Evolutionary conservation across 176 grass and related monocot species (phyloP), one percentile per base, ranked within the genome.

Genomic region (Rhynchospora tenuis): DNA sequence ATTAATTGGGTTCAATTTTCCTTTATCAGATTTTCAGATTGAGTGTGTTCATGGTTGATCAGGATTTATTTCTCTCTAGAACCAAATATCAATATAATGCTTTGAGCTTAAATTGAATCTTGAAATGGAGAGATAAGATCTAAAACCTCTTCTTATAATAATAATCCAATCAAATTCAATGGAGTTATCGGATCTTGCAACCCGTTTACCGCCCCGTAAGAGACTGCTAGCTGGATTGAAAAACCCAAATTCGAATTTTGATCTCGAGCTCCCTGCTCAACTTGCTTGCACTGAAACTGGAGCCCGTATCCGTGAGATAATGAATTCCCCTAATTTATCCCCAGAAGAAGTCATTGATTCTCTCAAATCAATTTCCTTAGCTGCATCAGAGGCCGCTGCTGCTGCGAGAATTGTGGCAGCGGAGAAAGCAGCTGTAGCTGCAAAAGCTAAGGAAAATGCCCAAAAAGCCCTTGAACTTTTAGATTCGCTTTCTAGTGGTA

Each of bases 141-240:
- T 65, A 31, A 31, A 28, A 24, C 45, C 17, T 64, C 4, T 58
- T 58, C 33, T 38, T 38, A 43, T 48, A 12, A 72, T 43, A 61
- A 46, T 1, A 75, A 78, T 46, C 65, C 24, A 82, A 38, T 24
- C 74, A 15, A 65, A 24, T 67, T 67, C 16, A 57, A 99, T 99
- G 96, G 93, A 95, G 74, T 86, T 90, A 55, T 89, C 85, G 78
- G 87, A 92, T 92, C 86, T 92, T 65, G 86, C 93, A 80, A 99
- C 83, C 55, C 87, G 90, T 84, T 85, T 99, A 89, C 97, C 97
- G 60, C 97, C 97, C 59, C 97, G 97, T 61, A 99, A 99, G 89
- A 90, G 97, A 52, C 89, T 99, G 84, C 97, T 99, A 19, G 93
- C 96, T 23, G 92, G 93, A 59, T 83, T 99, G 81, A 90, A 89